Base-by-base conservation (phyloP, 176 grass and related monocot genomes). In the Oryza officinalis region DNA sequence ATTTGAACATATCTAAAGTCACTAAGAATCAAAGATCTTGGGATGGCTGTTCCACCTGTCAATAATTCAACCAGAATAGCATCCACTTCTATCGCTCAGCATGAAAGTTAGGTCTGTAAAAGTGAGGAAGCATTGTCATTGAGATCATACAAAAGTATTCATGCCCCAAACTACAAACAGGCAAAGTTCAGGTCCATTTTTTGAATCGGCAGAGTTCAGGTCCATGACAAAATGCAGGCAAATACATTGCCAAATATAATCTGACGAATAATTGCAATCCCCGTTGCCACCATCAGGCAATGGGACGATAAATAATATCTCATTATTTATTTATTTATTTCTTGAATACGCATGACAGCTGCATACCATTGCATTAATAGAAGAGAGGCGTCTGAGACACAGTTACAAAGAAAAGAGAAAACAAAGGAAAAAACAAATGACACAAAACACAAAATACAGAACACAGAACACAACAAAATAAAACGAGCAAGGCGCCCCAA, bases 131-230 rank as follows among this genome's bases (percentile, higher is more conserved):
- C 50, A 65, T 37, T 8, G 1, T 12, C 20, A 67, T 26, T 20
- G 43, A 70, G 22, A 86, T 78, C 33, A 71, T 72, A 41, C 23
- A 49, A 64, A 63, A 72, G 38, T 75, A 41, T n/a, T 3, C 23
- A 4, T 4, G 22, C 8, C 11, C 15, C 54, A 5, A 54, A 54
- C 33, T 75, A 13, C 2, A 70, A 60, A 69, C 7, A 38, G 1
- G 44, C 8, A 59, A 72, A 27, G 3, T 78, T 44, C 22, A 35
- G 38, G 59, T 75, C 33, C 78, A 8, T 38, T 0, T 32, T 38
- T 38, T 38, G 37, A 38, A 38, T 38, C 37, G 37, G 37, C 37
- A 7, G 37, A 27, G 5, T 78, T 44, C 22, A 35, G 38, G 59
- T 75, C 33, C 63, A 60, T 44, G 6, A 59, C 30, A 66, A 73